phyloP scores from a whole-genome alignment of 2,329 filamentous ascomycete genomes.

The Fusarium aywerte region DNA sequence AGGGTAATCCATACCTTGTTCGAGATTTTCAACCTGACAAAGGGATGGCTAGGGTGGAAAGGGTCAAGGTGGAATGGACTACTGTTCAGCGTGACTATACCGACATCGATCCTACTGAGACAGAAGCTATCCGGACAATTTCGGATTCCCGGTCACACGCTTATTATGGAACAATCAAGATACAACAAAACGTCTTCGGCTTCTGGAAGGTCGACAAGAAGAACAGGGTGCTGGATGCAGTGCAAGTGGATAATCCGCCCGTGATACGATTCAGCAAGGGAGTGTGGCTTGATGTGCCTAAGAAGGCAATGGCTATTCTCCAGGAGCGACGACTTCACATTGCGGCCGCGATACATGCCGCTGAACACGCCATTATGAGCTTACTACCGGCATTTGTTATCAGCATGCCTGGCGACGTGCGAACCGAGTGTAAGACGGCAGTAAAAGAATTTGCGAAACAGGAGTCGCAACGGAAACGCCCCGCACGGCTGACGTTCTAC shows the following conservation, averaged over 20 bases:
- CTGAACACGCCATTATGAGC: conserved; percentile 88
- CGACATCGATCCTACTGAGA: conserved; percentile 92
- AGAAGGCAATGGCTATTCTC: conserved; percentile 80
- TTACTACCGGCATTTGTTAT: conserved; percentile 93
- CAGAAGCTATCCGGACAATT: conserved; percentile 84
- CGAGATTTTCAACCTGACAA: conserved; percentile 85
- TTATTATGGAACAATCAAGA: conserved; percentile 87
- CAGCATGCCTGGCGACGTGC: conserved; percentile 87
- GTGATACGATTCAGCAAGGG: conserved; percentile 87
- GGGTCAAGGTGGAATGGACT: conserved; percentile 93
- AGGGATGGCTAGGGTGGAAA: conserved; percentile 86
- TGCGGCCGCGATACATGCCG: conserved; percentile 91
- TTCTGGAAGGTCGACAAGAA: conserved; percentile 97
- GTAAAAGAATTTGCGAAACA: conserved; percentile 85
- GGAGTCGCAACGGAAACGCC: conserved; percentile 79
- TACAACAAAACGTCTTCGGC: conserved; percentile 89
- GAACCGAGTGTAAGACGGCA: conserved; percentile 91
- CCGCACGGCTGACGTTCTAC: conserved; percentile 91
- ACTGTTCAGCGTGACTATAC: conserved; percentile 94
- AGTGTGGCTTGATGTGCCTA: conserved; percentile 95
- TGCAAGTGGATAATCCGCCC: conserved; percentile 92
- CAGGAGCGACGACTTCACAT: conserved; percentile 78
- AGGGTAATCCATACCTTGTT: conserved; percentile 92
- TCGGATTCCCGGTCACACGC: conserved; percentile 71
- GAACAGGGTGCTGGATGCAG: conserved; percentile 86